phyloP scores from a whole-genome alignment of 805 yeast genomes.

The Ogataea philodendri region DNA sequence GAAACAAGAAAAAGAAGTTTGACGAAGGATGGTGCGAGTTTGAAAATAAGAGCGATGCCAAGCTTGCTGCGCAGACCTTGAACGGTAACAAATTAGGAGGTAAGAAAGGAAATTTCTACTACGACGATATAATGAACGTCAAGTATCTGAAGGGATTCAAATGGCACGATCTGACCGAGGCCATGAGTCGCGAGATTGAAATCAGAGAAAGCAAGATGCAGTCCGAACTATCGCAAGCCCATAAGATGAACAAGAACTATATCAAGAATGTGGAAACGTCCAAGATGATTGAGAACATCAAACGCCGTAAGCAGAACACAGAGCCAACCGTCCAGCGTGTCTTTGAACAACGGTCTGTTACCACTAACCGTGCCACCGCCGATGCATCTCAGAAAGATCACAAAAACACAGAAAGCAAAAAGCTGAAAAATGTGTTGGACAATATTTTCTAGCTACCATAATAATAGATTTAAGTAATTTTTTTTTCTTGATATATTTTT shows the following conservation, averaged over 20 bases:
- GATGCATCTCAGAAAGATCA: conserved; percentile 41
- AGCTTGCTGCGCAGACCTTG: conserved; percentile 77
- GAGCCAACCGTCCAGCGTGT: conserved; percentile 46
- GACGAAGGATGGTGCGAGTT: conserved; percentile 99
- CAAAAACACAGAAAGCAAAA: conserved; percentile 34
- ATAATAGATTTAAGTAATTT: conserved; percentile 1
- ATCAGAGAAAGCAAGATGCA: conserved; percentile 82
- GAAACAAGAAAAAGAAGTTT: conserved; percentile 82
- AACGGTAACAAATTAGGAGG: conserved; percentile 93
- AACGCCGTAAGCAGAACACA: conserved; percentile 42
- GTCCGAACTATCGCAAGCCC: conserved; percentile 86
- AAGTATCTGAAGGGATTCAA: conserved; percentile 89
- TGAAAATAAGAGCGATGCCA: conserved; percentile 78
- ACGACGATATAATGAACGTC: conserved; percentile 90
- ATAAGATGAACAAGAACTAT: conserved; percentile 79
- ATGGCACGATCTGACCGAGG: conserved; percentile 93
- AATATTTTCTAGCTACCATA: conserved; percentile 35
- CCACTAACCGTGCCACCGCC: conserved; percentile 67
- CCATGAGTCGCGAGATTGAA: conserved; percentile 87
- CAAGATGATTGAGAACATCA: conserved; percentile 72
- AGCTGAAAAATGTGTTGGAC: conserved; percentile 48
- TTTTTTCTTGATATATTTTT: conserved; percentile 1
- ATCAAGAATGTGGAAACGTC: conserved; percentile 82
- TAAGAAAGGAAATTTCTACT: conserved; percentile 82
- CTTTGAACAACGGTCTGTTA: conserved; percentile 69